Base-by-base conservation (phyloP, 441 rosid genomes). In the Geranium incanum region DNA sequence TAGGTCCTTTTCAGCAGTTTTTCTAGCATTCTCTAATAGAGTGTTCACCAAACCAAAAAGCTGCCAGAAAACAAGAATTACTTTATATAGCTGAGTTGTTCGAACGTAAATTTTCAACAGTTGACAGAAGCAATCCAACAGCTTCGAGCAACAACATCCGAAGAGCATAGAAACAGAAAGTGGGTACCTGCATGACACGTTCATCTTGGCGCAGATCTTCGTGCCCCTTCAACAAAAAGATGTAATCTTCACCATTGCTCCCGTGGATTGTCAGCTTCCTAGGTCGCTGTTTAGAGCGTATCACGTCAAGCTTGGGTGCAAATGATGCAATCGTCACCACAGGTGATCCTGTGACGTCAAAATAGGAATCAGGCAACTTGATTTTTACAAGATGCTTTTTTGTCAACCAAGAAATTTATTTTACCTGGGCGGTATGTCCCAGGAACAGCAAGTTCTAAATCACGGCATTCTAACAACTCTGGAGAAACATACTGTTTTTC, bases 131-230 rank as follows among this genome's bases (percentile, higher is more conserved):
- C 68, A 71, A 76, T 6, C 37, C 37, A 21, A 4, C 7, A 63
- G 7, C 3, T 63, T 63, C 36, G 19, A 8, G 62, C 62, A 55
- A 11, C 62, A 63, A 48, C 38, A 52, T 33, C 28, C 39, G 39
- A 76, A 33, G 18, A 19, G 36, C 19, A 67, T 71, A 4, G 5
- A 36, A 38, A 50, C 36, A 28, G 43, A 66, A 75, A 68, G 41
- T 55, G 52, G 21, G 16, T 72, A 95, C 99, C 98, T 95, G 99
- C 99, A 95, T 95, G 81, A 95, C 99, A 77, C 98, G 99, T 74
- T 95, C 99, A 85, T 95, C 98, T 76, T 95, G 99, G 80, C 99
- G 95, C 55, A 95, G 78, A 83, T 95, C 99, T 85, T 95, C 98
- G 77, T 95, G 99, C 38, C 99, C 98, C 86, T 95, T 95, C 70